Evolutionary conservation across 202 grass and related monocot species (phyloP).

Genomic region (Setaria italica): DNA sequence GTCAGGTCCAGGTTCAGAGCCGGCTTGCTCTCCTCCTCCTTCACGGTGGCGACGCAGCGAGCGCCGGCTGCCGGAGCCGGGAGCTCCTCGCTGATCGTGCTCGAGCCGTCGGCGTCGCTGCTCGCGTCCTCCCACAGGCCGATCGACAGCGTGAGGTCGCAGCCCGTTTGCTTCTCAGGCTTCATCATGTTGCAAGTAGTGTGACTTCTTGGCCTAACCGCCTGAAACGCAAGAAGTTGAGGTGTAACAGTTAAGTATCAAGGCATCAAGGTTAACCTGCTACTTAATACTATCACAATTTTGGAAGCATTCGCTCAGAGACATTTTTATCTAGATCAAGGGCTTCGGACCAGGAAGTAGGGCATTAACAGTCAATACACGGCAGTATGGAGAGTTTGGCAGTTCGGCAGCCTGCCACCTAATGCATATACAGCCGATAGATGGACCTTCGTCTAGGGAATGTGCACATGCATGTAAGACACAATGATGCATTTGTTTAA

Average conservation of each 20-base stretch:
- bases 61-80: not conserved
- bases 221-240: slow-evolving; percentile 37
- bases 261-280: slow-evolving; percentile 22
- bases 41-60: not conserved
- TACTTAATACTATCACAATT: not conserved
- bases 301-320: slow-evolving; percentile 5
- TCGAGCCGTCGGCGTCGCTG: slow-evolving; percentile 49
- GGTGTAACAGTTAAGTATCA: slow-evolving; percentile 1
- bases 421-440: slow-evolving; percentile 29
- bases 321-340: not conserved
- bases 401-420: slow-evolving; percentile 49
- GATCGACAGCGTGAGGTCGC: slow-evolving; percentile 59
- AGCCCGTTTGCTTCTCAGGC: slow-evolving; percentile 16
- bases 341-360: not conserved
- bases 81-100: slow-evolving; percentile 58
- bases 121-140: slow-evolving; percentile 40
- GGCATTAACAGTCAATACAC: slow-evolving; percentile 41
- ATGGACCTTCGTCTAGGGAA: slow-evolving; percentile 28
- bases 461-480: not conserved
- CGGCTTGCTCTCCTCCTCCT: slow-evolving; percentile 14
- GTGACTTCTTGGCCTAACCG: not conserved
- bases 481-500: not conserved
- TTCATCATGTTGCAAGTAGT: not conserved
- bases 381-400: slow-evolving; percentile 36
- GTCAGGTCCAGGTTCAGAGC: slow-evolving; percentile 64